These are phyloP conservation scores for Coemansia sp. DNA, from an alignment of 192 early-diverging fungal genomes.

Conservation along the genomic window DNA sequence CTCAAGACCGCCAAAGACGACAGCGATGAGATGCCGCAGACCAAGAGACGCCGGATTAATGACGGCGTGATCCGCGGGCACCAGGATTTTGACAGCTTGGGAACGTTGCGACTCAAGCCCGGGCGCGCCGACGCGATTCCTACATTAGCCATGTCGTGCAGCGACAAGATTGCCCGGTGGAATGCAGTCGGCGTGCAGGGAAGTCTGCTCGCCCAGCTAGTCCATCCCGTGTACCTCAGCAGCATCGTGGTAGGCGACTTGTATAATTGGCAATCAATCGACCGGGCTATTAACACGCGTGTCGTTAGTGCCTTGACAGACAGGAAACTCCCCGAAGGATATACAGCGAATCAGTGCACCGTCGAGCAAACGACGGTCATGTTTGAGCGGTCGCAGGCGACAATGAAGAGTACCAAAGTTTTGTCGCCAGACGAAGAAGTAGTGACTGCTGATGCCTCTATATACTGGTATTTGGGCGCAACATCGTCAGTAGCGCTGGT, in stretches of 20 bases:
- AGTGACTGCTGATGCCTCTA: constrained; percentile 38
- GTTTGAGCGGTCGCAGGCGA: constrained; percentile 37
- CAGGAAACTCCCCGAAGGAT: constrained; percentile 6
- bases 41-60: constrained; percentile 16
- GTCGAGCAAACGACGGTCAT: constrained; percentile 5
- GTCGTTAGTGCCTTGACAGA: not conserved
- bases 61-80: constrained; percentile 16
- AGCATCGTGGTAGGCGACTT: constrained; percentile 69
- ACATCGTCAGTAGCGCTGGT: constrained; percentile 48
- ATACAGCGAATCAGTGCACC: constrained; percentile 14
- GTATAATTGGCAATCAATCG: constrained; percentile 60
- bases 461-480: constrained; percentile 44
- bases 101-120: constrained; percentile 35
- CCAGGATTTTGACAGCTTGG: not conserved
- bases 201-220: constrained; percentile 61
- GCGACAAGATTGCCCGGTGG: constrained; percentile 93
- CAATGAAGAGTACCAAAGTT: not conserved
- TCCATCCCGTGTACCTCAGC: constrained; percentile 68
- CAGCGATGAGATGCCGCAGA: not conserved
- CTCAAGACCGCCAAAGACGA: constrained; percentile 1
- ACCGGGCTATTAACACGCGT: constrained; percentile 67
- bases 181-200: constrained; percentile 78
- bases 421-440: not conserved
- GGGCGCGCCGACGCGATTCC: constrained; percentile 49
- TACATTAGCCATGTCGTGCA: constrained; percentile 57